These are phyloP conservation scores for Rhizophora mangle DNA, from an alignment of 345 rosid genomes.

Conservation along the genomic window DNA sequence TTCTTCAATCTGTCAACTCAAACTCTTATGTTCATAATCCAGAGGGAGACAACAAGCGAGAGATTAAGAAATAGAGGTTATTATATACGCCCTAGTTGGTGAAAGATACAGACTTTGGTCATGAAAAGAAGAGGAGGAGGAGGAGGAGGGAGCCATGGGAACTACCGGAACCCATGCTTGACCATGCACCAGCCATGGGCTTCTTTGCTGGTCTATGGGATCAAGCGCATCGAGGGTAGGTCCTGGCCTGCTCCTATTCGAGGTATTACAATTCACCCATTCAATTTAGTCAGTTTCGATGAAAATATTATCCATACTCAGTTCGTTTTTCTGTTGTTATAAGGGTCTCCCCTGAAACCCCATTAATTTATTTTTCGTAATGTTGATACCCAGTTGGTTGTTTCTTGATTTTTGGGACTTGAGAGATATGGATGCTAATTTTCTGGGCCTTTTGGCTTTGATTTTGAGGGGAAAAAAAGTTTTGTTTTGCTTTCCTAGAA, in stretches of 20 bases:
- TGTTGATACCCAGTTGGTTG: neutral
- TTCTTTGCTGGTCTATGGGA: constrained; percentile 71
- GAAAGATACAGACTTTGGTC: neutral
- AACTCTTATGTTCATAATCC: too few relatives aligned
- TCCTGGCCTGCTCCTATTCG: constrained; percentile 90
- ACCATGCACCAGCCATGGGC: constrained; percentile 99
- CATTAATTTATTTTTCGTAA: neutral
- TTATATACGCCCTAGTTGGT: neutral
- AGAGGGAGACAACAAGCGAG: too few relatives aligned
- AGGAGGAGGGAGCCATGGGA: constrained; percentile 45
- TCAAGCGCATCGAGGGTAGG: constrained; percentile 92
- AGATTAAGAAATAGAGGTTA: too few relatives aligned
- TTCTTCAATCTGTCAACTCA: too few relatives aligned
- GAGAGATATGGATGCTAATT: neutral
- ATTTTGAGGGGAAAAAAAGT: too few relatives aligned
- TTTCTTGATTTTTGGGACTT: neutral
- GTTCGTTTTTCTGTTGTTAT: neutral
- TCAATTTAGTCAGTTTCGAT: neutral
- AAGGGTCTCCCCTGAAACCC: neutral
- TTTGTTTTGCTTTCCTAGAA: too few relatives aligned
- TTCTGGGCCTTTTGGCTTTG: too few relatives aligned
- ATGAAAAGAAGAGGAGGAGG: neutral
- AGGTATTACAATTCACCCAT: constrained; percentile 35
- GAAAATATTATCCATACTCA: neutral
- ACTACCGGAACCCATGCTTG: constrained; percentile 75